These are phyloP conservation scores for Podila epigama DNA, from an alignment of 192 early-diverging fungal genomes.

Conservation along the genomic window DNA sequence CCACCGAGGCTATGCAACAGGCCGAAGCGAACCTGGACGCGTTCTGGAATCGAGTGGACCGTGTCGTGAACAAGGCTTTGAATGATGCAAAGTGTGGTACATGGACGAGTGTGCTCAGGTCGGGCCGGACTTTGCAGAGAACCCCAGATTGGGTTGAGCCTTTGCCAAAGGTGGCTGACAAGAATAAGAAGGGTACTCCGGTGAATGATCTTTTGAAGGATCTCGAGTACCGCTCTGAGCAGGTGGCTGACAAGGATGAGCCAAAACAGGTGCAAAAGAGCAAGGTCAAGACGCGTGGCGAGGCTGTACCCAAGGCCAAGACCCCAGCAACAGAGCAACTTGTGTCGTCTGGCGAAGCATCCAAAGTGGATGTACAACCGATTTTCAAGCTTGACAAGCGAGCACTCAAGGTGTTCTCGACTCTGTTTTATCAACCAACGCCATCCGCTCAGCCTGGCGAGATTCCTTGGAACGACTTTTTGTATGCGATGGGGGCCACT, in stretches of 20 bases:
- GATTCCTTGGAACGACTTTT: slow-evolving; percentile 40
- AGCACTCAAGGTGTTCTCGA: slow-evolving; percentile 28
- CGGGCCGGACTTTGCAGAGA: slow-evolving; percentile 14
- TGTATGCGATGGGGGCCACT: slow-evolving; percentile 29
- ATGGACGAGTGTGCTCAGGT: slow-evolving; percentile 10
- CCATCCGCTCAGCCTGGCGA: slow-evolving; percentile 26
- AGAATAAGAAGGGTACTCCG: slow-evolving; percentile 3
- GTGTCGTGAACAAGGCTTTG: not conserved
- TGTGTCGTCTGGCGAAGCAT: not conserved
- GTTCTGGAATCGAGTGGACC: slow-evolving; percentile 28
- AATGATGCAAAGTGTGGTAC: slow-evolving; percentile 3
- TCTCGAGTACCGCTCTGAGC: slow-evolving; percentile 13
- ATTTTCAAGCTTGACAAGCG: slow-evolving; percentile 27
- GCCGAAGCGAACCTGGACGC: slow-evolving; percentile 17
- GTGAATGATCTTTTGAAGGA: slow-evolving; percentile 6
- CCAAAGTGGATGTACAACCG: slow-evolving; percentile 7
- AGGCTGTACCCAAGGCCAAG: not conserved
- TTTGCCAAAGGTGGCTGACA: slow-evolving; percentile 3
- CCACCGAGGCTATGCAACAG: slow-evolving; percentile 22
- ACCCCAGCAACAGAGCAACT: not conserved
- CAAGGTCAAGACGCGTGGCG: slow-evolving; percentile 40
- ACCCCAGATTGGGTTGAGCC: slow-evolving; percentile 38
- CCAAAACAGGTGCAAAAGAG: slow-evolving; percentile 1
- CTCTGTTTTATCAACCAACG: slow-evolving; percentile 28
- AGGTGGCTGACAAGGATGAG: not conserved